Evolutionary conservation across 2,329 filamentous ascomycete species (phyloP), one percentile per base, ranked within the genome.

Genomic region (Ploettnerulaceae sp.): DNA sequence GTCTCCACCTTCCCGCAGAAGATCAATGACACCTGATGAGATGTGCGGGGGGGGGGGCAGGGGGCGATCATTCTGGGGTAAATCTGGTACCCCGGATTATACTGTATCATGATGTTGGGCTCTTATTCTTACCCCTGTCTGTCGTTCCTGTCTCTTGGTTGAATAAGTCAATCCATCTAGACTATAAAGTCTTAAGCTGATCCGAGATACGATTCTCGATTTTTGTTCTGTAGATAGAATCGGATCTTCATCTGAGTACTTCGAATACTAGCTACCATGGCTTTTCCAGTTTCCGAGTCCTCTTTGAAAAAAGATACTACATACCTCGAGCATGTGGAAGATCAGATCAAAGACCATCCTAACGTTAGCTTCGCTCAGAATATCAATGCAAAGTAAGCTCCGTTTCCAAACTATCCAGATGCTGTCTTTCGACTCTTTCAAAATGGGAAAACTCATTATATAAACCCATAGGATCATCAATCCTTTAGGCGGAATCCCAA

Each of bases 401-500:
- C 22, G 37, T 24, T 31, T n/a, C n/a, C n/a, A n/a, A n/a, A n/a
- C n/a, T n/a, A n/a, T n/a, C n/a, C n/a, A n/a, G n/a, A n/a, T n/a
- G n/a, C n/a, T n/a, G n/a, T n/a, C n/a, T n/a, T n/a, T n/a, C n/a
- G n/a, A n/a, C n/a, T n/a, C n/a, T n/a, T n/a, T n/a, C n/a, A n/a
- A n/a, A n/a, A n/a, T n/a, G n/a, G n/a, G n/a, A n/a, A n/a, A n/a
- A n/a, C n/a, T n/a, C n/a, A n/a, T n/a, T n/a, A n/a, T n/a, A n/a
- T n/a, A n/a, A n/a, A n/a, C n/a, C 7, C 7, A 8, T 49, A 77
- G 75, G 55, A 73, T 79, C 57, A 67, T 69, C 39, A 80, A 80
- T 54, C 76, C 76, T 14, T 67, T 84, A 9, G 68, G 73, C 21
- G 77, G 77, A 22, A 71, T 81, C 47, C 69, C 77, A 5, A 69